Evolutionary conservation across 208 protist genomes (phyloP).

Genomic region (Trypanosoma avium): DNA sequence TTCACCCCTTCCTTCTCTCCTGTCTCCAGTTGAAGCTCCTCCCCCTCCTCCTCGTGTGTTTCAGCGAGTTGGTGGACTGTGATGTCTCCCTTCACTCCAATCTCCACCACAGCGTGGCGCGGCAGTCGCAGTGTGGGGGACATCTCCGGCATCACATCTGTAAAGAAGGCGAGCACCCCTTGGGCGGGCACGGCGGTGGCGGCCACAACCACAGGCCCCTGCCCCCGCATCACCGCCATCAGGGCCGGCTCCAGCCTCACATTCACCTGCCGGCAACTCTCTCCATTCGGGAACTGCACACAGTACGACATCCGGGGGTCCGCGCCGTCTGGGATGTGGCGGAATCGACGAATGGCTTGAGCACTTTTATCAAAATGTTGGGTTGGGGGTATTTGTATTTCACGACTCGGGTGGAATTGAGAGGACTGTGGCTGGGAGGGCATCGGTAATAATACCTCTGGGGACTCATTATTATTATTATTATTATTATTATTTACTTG

Average conservation of each 20-base stretch:
- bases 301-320: conserved; percentile 69
- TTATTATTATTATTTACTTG: neutral
- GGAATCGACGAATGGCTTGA: conserved; percentile 43
- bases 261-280: conserved; percentile 86
- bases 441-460: neutral
- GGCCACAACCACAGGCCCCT: conserved; percentile 76
- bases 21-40: too few relatives aligned
- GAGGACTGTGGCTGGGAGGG: too few relatives aligned
- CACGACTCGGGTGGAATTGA: too few relatives aligned
- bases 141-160: conserved; percentile 76
- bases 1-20: neutral
- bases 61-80: conserved; percentile 60
- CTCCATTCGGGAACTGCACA: conserved; percentile 82
- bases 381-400: neutral
- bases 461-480: neutral
- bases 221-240: conserved; percentile 85
- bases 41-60: neutral
- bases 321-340: conserved; percentile 37
- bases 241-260: conserved; percentile 81
- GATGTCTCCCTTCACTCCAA: conserved; percentile 73
- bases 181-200: conserved; percentile 68
- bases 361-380: conserved; percentile 34
- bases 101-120: conserved; percentile 67
- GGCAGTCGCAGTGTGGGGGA: conserved; percentile 70
- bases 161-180: conserved; percentile 73